Conservation (phyloP, 2,329 filamentous ascomycete genomes). For the Fragosphaeria purpurea region DNA sequence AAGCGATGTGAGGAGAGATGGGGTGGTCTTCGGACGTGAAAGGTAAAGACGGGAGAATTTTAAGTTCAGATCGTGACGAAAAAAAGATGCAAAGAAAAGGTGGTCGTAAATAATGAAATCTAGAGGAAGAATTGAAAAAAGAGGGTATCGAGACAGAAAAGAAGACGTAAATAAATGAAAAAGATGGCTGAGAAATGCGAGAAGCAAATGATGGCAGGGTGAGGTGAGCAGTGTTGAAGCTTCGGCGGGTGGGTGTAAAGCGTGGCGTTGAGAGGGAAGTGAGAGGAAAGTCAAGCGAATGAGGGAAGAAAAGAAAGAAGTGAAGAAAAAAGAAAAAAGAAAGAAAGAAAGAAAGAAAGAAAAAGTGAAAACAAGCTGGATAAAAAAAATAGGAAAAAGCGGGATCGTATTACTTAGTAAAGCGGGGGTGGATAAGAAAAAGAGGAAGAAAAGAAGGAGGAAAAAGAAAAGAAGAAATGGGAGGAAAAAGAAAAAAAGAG, state of each 20-base stretch:
- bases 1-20: background rate
- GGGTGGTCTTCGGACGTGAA: too few species aligned
- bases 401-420: background rate
- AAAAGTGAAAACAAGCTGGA: background rate
- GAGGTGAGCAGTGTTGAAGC: background rate
- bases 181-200: background rate
- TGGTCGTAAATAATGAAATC: background rate
- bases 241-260: background rate
- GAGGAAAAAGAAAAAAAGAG: background rate
- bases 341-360: background rate
- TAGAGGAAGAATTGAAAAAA: background rate
- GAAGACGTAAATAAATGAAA: background rate
- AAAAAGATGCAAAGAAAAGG: background rate
- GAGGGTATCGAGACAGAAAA: background rate
- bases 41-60: too few species aligned
- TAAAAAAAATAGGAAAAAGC: background rate
- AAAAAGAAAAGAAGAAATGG: constrained; percentile 1
- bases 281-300: background rate
- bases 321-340: background rate
- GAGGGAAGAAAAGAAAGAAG: background rate
- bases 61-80: too few species aligned
- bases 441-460: background rate
- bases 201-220: too few species aligned
- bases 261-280: background rate
- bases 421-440: constrained; percentile 2